phyloP scores from a whole-genome alignment of 1,284 basidiomycete genomes.

The Melanopsichium pennsylvanicum region DNA sequence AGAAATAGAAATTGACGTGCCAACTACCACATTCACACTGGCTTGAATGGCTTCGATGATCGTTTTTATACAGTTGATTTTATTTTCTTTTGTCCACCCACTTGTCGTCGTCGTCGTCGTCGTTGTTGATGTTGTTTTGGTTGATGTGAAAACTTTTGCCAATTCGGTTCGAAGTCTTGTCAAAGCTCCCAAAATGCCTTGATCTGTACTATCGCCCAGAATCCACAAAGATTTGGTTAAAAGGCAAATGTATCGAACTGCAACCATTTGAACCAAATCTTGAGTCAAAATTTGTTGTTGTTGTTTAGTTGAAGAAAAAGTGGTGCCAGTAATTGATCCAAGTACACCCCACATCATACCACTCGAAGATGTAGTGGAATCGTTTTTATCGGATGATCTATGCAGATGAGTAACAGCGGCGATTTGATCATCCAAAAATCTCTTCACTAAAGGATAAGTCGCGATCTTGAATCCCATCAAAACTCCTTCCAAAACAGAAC shows the following conservation, averaged over 20 bases:
- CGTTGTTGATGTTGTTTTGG: not conserved
- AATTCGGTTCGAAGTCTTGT: slow-evolving; percentile 11
- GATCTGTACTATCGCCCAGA: slow-evolving; percentile 8
- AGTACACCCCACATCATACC: slow-evolving; percentile 6
- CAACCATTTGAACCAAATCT: not conserved
- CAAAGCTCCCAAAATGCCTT: slow-evolving; percentile 15
- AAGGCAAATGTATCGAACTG: slow-evolving; percentile 20
- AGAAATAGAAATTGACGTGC: too few relatives aligned
- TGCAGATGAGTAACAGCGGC: slow-evolving; percentile 33
- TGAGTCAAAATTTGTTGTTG: too few relatives aligned
- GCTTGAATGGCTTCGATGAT: not conserved
- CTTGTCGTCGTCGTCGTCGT: not conserved
- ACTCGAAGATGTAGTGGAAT: too few relatives aligned
- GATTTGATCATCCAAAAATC: slow-evolving; percentile 52
- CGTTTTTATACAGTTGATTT: not conserved
- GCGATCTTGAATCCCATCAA: slow-evolving; percentile 55
- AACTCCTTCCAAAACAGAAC: slow-evolving; percentile 39
- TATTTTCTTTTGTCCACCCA: not conserved
- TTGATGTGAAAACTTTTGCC: not conserved
- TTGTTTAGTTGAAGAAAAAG: not conserved
- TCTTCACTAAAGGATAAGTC: slow-evolving; percentile 51
- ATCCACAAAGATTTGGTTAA: slow-evolving; percentile 30
- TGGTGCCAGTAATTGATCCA: not conserved
- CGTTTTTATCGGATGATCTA: too few relatives aligned
- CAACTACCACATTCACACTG: not conserved